These are phyloP conservation scores for Arxiozyma slooffiae DNA, from an alignment of 1,139 yeast genomes.

Conservation along the genomic window DNA sequence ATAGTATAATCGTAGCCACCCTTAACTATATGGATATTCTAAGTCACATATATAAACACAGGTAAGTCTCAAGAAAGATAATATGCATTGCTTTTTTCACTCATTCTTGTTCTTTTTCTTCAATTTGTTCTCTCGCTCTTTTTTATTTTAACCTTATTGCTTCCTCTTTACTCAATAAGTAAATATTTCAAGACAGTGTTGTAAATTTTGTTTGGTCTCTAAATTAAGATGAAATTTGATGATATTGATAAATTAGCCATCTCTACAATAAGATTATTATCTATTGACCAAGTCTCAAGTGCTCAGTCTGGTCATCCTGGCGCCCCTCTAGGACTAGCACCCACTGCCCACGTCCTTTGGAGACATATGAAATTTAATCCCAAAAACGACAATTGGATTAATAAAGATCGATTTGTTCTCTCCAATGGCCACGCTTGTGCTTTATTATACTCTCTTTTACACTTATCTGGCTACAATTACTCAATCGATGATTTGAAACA, in stretches of 20 bases:
- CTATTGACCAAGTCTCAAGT: constrained; percentile 79
- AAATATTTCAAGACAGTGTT: neutral
- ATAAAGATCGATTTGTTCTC: constrained; percentile 90
- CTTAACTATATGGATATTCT: neutral
- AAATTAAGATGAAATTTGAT: constrained; percentile 23
- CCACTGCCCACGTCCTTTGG: constrained; percentile 70
- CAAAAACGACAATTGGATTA: constrained; percentile 81
- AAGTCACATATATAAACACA: neutral
- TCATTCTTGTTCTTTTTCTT: neutral
- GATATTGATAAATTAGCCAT: constrained; percentile 69
- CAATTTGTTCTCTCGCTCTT: neutral
- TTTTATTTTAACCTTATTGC: too few species aligned
- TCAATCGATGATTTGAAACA: constrained; percentile 78
- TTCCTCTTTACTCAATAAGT: too few species aligned
- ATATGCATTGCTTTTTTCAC: too few species aligned
- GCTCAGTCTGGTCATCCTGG: constrained; percentile 99
- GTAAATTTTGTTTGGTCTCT: neutral
- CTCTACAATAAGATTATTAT: constrained; percentile 80
- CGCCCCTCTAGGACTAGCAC: constrained; percentile 98
- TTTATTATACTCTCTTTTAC: constrained; percentile 74
- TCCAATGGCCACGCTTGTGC: constrained; percentile 98
- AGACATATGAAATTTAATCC: constrained; percentile 82
- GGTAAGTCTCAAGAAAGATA: neutral
- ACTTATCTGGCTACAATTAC: constrained; percentile 75
- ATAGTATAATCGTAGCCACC: neutral